A percentile compares a stretch with the other conserved stretches of the same genome.
Conservation (phyloP, 306 rosid genomes). For the Betula pendula region DNA sequence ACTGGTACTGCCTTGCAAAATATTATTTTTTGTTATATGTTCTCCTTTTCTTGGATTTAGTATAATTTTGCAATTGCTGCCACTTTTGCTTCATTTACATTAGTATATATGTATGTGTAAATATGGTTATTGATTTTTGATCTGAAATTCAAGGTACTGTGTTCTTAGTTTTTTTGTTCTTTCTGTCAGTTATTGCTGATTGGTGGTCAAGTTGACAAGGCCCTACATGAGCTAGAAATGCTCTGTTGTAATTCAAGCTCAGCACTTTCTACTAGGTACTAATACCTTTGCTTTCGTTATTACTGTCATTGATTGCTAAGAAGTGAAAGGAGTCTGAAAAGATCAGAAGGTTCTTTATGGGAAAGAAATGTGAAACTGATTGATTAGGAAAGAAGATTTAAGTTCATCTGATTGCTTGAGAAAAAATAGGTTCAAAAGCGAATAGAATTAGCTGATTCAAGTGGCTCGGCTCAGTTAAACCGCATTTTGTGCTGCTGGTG, state of each 20-base stretch:
- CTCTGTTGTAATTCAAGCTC: conserved; percentile 46
- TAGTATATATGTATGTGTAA: not conserved
- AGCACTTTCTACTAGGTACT: conserved; percentile 60
- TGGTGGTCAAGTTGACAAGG: conserved; percentile 69
- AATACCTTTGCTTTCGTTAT: conserved; percentile 17
- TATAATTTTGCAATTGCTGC: not conserved
- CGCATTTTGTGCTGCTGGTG: not conserved
- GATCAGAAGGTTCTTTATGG: not conserved
- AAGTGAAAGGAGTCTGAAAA: not conserved
- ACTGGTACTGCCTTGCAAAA: conserved; percentile 1
- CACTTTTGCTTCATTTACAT: not conserved
- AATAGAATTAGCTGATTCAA: not conserved
- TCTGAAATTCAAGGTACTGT: not conserved
- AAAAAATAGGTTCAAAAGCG: not conserved
- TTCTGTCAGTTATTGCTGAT: conserved; percentile 64
- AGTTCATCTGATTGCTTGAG: not conserved
- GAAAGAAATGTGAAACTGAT: not conserved
- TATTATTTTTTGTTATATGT: not conserved
- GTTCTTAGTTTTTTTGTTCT: conserved; percentile 16
- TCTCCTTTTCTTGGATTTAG: not conserved
- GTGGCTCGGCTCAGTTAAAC: not conserved
- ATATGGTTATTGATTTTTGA: not conserved
- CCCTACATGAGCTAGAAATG: conserved; percentile 48
- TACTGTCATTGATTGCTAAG: conserved; percentile 10
- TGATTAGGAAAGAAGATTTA: not conserved